Percentiles rank a stretch among this genome's conserved stretches.
phyloP scores from a whole-genome alignment of 306 rosid genomes.

The Lagenaria siceraria region DNA sequence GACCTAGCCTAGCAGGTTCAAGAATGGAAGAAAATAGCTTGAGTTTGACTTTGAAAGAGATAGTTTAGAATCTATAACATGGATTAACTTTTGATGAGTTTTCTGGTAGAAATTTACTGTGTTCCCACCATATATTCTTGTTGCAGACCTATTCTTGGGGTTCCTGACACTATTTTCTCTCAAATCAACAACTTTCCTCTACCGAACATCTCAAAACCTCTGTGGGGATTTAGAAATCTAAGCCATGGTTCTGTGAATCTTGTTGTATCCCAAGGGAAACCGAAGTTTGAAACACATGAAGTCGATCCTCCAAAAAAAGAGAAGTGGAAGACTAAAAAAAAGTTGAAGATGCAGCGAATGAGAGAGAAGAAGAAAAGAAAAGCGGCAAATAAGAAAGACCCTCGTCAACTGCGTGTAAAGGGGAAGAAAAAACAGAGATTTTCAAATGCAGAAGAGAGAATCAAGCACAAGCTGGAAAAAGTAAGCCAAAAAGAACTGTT shows the following conservation, averaged over 20 bases:
- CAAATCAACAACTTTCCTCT: slow-evolving; percentile 14
- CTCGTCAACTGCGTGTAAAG: slow-evolving; percentile 55
- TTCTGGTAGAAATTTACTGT: background rate
- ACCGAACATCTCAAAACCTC: slow-evolving; percentile 11
- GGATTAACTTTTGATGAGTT: background rate
- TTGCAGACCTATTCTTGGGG: slow-evolving; percentile 41
- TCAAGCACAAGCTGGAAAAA: slow-evolving; percentile 69
- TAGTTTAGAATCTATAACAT: background rate
- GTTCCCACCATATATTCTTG: background rate
- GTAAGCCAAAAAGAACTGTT: slow-evolving; percentile 21
- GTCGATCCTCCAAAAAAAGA: slow-evolving; percentile 65
- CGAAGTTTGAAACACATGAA: slow-evolving; percentile 59
- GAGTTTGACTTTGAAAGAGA: background rate
- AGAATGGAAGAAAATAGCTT: background rate
- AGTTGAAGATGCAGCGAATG: slow-evolving; percentile 62
- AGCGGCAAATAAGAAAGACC: slow-evolving; percentile 74
- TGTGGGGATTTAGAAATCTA: slow-evolving; percentile 40
- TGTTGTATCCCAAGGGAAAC: slow-evolving; percentile 63
- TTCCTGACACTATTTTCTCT: slow-evolving; percentile 12
- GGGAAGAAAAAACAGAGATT: slow-evolving; percentile 65
- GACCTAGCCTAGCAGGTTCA: background rate
- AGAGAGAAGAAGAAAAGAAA: slow-evolving; percentile 68
- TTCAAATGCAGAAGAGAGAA: slow-evolving; percentile 51
- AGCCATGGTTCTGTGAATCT: slow-evolving; percentile 67
- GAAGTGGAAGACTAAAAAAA: slow-evolving; percentile 73